Evolutionary conservation across 345 rosid genomes (phyloP).

Genomic region (Populus pruinosa): DNA sequence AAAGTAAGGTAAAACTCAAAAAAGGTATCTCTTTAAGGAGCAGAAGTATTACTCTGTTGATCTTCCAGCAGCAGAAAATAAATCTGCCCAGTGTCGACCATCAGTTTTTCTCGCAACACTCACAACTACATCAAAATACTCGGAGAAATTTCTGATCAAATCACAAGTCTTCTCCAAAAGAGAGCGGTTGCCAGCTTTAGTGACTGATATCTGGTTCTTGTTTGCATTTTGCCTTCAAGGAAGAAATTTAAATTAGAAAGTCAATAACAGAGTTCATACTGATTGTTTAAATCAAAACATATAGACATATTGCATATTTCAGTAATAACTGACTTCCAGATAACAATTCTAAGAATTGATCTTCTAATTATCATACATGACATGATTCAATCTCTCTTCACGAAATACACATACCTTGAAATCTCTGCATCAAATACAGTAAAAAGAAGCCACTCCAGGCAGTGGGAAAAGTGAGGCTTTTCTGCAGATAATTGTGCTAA

Average conservation of each 20-base stretch:
- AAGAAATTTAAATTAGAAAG: not conserved
- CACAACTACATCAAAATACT: slow-evolving; percentile 92
- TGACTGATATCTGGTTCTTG: slow-evolving; percentile 55
- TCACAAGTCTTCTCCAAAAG: slow-evolving; percentile 89
- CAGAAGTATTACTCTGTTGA: slow-evolving; percentile 76
- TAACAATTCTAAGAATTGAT: not conserved
- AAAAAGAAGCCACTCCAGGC: slow-evolving; percentile 98
- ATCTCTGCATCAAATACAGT: slow-evolving; percentile 97
- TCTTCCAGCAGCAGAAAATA: slow-evolving; percentile 94
- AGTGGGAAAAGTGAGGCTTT: slow-evolving; percentile 94
- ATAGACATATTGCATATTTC: not conserved
- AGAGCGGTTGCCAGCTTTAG: slow-evolving; percentile 40
- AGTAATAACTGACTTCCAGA: not conserved
- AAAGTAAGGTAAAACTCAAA: slow-evolving; percentile 3
- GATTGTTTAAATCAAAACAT: not conserved
- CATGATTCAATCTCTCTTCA: not conserved
- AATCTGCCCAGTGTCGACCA: slow-evolving; percentile 98
- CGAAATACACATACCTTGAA: slow-evolving; percentile 60
- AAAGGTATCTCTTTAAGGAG: not conserved
- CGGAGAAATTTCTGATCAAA: slow-evolving; percentile 77
- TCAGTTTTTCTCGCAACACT: slow-evolving; percentile 99
- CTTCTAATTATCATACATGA: not conserved
- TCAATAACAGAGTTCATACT: not conserved
- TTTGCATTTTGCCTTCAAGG: slow-evolving; percentile 57
- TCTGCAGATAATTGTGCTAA: slow-evolving; percentile 86